Evolutionary conservation across 306 rosid genomes (phyloP).

Genomic region (Malus fusca): DNA sequence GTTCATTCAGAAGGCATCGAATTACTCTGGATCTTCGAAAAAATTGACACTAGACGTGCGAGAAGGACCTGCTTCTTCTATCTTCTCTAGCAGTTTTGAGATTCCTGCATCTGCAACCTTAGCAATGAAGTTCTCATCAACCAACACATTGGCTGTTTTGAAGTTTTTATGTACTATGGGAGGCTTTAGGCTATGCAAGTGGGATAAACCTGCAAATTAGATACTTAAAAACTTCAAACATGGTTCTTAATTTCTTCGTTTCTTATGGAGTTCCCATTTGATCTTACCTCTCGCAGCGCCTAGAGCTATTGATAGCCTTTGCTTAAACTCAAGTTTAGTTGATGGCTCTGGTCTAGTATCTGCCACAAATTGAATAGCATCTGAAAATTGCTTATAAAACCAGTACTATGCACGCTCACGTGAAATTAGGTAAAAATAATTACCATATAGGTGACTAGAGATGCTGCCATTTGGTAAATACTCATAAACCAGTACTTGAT

Average conservation of each 20-base stretch:
- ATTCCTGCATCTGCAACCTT: conserved; percentile 42
- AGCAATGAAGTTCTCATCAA: conserved; percentile 40
- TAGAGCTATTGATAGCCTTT: conserved; percentile 36
- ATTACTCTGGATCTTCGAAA: conserved; percentile 45
- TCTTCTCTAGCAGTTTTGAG: conserved; percentile 25
- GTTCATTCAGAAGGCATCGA: conserved; percentile 1
- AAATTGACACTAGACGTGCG: conserved; percentile 23
- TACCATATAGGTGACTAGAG: conserved; percentile 41
- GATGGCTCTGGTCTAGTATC: conserved; percentile 20
- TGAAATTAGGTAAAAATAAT: background rate
- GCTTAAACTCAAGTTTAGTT: conserved; percentile 40
- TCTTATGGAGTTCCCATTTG: background rate
- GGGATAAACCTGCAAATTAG: conserved; percentile 34
- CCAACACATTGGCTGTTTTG: conserved; percentile 42
- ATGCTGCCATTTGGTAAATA: conserved; percentile 37
- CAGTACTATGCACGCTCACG: background rate
- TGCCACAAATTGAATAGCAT: conserved; percentile 5
- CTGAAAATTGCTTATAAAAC: background rate
- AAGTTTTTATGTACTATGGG: conserved; percentile 33
- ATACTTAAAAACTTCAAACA: background rate
- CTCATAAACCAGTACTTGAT: conserved; percentile 39
- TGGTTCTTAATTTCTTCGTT: background rate
- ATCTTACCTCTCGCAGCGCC: conserved; percentile 41
- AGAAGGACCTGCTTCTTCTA: conserved; percentile 40
- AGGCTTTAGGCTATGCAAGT: conserved; percentile 38